Evolutionary conservation across 2,329 filamentous ascomycete species (phyloP).

Genomic region (Epichloe gansuensis): DNA sequence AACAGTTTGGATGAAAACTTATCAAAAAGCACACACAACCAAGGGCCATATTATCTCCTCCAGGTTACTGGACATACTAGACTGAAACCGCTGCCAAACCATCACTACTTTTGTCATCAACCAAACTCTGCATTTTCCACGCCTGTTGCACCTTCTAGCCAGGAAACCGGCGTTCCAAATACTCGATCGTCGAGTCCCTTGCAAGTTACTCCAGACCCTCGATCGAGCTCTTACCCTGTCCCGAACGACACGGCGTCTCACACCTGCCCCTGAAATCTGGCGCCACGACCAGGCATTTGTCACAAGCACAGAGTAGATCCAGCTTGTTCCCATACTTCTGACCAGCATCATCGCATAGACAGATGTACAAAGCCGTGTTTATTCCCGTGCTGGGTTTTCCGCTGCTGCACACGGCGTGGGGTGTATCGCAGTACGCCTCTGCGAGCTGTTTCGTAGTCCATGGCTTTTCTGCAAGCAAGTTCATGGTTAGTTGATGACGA

Average conservation of each 20-base stretch:
- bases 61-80: too few relatives aligned
- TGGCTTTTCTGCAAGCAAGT: slow-evolving; percentile 16
- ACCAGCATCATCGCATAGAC: slow-evolving; percentile 22
- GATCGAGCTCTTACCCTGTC: slow-evolving; percentile 5
- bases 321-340: slow-evolving; percentile 22
- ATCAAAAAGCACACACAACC: too few relatives aligned
- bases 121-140: too few relatives aligned
- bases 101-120: too few relatives aligned
- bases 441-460: slow-evolving; percentile 22
- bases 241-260: slow-evolving; percentile 22
- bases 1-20: too few relatives aligned
- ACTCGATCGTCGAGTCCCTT: too few relatives aligned
- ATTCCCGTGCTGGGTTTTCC: slow-evolving; percentile 19
- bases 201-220: not conserved
- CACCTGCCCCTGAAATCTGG: slow-evolving; percentile 29
- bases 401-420: slow-evolving; percentile 21
- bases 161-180: too few relatives aligned
- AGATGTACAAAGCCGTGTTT: slow-evolving; percentile 25
- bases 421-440: slow-evolving; percentile 25
- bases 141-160: too few relatives aligned
- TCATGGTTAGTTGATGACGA: too few relatives aligned
- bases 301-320: slow-evolving; percentile 28
- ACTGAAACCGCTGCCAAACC: too few relatives aligned
- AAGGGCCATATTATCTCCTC: too few relatives aligned
- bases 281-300: slow-evolving; percentile 25